Conservation (phyloP, 345 rosid genomes). For the Salix dunnii region DNA sequence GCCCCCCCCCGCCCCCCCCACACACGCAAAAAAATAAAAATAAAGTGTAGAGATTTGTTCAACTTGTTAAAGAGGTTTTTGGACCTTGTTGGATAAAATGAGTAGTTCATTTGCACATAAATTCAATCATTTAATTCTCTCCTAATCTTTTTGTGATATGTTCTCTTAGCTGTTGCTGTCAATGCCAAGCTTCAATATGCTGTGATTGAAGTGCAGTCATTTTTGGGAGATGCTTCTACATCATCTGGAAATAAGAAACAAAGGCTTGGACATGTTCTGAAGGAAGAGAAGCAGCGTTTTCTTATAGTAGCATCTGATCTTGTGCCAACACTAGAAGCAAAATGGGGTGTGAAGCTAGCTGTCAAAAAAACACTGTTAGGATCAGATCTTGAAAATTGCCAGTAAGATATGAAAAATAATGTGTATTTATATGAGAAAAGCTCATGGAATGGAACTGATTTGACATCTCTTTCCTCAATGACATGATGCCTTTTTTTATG, state of each 20-base stretch:
- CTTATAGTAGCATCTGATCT: slow-evolving; percentile 79
- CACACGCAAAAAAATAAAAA: no score
- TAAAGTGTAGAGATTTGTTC: no score
- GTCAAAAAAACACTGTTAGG: slow-evolving; percentile 65
- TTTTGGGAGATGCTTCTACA: slow-evolving; percentile 39
- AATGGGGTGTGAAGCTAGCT: slow-evolving; percentile 74
- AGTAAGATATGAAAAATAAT: slow-evolving; percentile 40
- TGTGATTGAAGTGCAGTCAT: slow-evolving; percentile 59
- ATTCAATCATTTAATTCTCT: neutral
- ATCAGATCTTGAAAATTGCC: slow-evolving; percentile 87
- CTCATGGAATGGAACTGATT: neutral
- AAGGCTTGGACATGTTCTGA: slow-evolving; percentile 60
- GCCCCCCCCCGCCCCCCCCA: no score
- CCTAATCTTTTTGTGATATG: slow-evolving; percentile 5
- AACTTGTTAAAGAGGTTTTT: no score
- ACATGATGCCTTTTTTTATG: neutral
- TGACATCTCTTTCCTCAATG: neutral
- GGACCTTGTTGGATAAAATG: neutral
- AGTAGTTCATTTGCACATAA: neutral
- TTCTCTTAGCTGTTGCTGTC: slow-evolving; percentile 81
- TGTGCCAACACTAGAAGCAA: slow-evolving; percentile 68
- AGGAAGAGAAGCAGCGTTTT: slow-evolving; percentile 52
- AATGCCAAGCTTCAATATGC: slow-evolving; percentile 88
- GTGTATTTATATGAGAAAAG: neutral
- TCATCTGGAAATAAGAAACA: slow-evolving; percentile 44